Base-by-base conservation (phyloP, 192 early-diverging fungal genomes). In the Podila minutissima region DNA sequence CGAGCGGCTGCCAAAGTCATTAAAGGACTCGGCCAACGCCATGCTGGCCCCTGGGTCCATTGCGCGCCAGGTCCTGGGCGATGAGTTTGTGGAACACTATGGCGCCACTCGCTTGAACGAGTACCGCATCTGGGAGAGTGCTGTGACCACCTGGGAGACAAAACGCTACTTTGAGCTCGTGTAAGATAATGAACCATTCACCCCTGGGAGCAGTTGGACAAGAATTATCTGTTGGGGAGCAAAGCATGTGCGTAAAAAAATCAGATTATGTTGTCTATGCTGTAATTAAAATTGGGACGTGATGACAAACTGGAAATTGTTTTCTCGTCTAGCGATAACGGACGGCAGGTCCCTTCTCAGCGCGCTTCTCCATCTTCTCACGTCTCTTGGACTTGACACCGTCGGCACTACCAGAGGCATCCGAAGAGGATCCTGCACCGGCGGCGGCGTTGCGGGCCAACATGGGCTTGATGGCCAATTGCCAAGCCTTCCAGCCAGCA, bases 11-110 rank as follows among this genome's bases (percentile, higher is more conserved):
- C 84, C 93, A 35, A 75, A 88, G 63, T 88, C 83, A 11, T 86
- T 96, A 66, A 74, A 85, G 65, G 92, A 94, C n/a, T 93, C 95
- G 0, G 84, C 83, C 8, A 77, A 81, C 22, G 84, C 65, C 61
- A 95, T 96, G 95, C 74, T 83, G 69, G 86, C 67, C 20, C 82
- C 84, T 55, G 87, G 79, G 13, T 93, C 91, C 32, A 74, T 94
- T 55, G 95, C 95, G 5, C 70, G 95, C 31, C 48, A 88, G 61
- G 91, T 94, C 13, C 69, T 96, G 15, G 93, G 93, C 12, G 87
- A 94, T 82, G 87, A 64, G 5, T 95, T 96, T 82, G 90, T 96
- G 26, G 87, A 94, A 32, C 95, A 96, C 74, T 96, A 89, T 86
- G 89, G 83, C 1, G 87, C 84, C 31, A 95, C 92, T n/a, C 73